Base-by-base conservation (phyloP, 1,139 yeast genomes). In the Kluyveromyces sp. region DNA sequence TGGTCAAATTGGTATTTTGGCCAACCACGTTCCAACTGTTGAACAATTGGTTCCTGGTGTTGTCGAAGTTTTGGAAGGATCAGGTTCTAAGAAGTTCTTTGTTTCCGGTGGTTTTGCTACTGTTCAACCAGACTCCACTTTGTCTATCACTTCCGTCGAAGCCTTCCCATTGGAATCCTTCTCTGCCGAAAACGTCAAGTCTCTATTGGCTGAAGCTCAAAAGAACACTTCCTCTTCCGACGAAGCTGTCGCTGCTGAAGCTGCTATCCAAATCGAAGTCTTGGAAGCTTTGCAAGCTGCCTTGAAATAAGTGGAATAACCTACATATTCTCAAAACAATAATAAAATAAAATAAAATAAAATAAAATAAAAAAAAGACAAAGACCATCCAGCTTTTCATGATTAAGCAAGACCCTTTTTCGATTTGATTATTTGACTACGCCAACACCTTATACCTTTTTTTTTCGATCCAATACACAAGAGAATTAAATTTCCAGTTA, bases 31-130 rank as follows among this genome's bases (percentile, higher is more conserved):
- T 66, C 98, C 99, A 64, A 83, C 87, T 65, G 90, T 92, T 57
- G 97, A 94, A 74, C 96, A 94, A 77, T 81, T 92, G 68, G 81
- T 84, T 67, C 96, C 98, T 61, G 99, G 99, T 70, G 78, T 94
- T 54, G 85, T 92, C 61, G 97, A 90, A 72, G 81, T 92, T 65
- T 82, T 88, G 59, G 89, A 87, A 68, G 94, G 92, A 57, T 74
- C 79, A 62, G 71, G 81, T 54, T 78, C 80, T 66, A 88, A 87
- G 75, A 88, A 84, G 72, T 92, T 76, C 72, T 79, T 78, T 53
- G 92, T 92, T 58, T 81, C 96, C 54, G 98, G 98, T 56, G 99
- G 99, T 55, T 85, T 92, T 63, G 98, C 97, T 54, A 82, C 96
- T 51, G 95, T 94, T 54, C 92, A 88, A 69, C 97, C 97, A 70